Percentiles rank a stretch among this genome's conserved stretches.
These are phyloP conservation scores for Fusarium anguioides DNA, from an alignment of 2,329 filamentous ascomycete genomes.

Conservation along the genomic window DNA sequence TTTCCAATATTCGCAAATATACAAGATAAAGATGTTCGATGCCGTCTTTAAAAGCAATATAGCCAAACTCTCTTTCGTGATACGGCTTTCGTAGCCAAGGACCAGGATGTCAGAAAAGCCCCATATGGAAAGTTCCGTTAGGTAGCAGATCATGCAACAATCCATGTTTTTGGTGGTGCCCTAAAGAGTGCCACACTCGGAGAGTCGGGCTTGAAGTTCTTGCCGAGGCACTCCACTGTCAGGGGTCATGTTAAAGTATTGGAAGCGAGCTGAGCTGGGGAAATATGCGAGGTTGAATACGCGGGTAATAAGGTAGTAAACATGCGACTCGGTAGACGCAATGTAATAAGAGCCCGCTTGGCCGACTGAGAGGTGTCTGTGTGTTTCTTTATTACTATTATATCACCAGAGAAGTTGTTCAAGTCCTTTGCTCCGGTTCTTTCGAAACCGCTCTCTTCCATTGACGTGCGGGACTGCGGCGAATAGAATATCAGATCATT, in stretches of 20 bases:
- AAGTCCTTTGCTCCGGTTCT: neutral
- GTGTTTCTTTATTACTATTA: neutral
- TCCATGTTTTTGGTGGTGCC: slow-evolving; percentile 1
- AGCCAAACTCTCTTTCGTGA: neutral
- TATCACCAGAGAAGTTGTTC: neutral
- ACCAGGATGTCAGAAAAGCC: neutral
- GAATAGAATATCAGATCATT: neutral
- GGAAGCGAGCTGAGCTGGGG: neutral
- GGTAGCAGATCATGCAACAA: slow-evolving; percentile 27
- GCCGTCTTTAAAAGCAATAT: slow-evolving; percentile 24
- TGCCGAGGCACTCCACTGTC: slow-evolving; percentile 32
- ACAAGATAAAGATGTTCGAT: neutral
- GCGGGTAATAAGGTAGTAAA: neutral
- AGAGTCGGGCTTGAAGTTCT: slow-evolving; percentile 31
- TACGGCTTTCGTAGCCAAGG: neutral
- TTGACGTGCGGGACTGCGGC: neutral
- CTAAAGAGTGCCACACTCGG: slow-evolving; percentile 29
- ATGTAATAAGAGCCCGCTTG: neutral
- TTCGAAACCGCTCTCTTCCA: too few species aligned
- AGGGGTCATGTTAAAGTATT: slow-evolving; percentile 2
- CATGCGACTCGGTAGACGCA: neutral
- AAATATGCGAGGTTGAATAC: too few species aligned
- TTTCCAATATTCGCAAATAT: neutral
- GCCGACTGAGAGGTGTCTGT: neutral
- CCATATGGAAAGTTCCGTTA: neutral